Evolutionary conservation across 768 basidiomycete species (phyloP), one percentile per base, ranked within the genome.

Genomic region (Tubosaeta sp.): DNA sequence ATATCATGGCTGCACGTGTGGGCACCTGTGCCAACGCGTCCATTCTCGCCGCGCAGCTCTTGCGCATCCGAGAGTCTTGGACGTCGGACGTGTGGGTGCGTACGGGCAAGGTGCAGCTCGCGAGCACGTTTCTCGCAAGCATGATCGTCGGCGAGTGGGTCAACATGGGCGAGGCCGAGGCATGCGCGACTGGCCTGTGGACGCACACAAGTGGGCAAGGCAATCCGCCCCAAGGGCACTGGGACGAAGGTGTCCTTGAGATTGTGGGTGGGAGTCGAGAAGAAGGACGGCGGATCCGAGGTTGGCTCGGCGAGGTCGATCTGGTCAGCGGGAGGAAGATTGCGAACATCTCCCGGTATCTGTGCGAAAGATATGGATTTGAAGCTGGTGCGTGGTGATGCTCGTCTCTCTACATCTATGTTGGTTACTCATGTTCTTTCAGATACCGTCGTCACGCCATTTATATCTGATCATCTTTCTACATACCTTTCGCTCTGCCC

Each of bases 291-390:
- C 72, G 83, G 40, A 83, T 92, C 39, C 76, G 85, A 58, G 80
- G 80, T 4, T 89, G 89, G 87, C 71, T 93, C 6, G 90, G 90
- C n/a, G 87, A 88, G 29, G 90, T 90, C 10, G 87, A 90, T 59
- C 63, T 76, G 30, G 79, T 80, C 11, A 82, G 83, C 39, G 86
- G 81, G 18, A 72, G 82, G 53, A 78, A 82, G 40, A 71, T 78
- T 2, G 87, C 86, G 7, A 82, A 76, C 51, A 73, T 91, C 19
- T 83, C 86, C 2, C 74, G 83, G 61, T 92, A 90, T 61, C 75
- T 91, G 36, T 82, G 83, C 27, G 88, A 91, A 41, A 78, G 90
- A 45, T 92, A 83, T 65, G 87, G 88, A 6, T 90, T 94, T 55
- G 87, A 88, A 54, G 71, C 83, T 56, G 87, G 86, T 87, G 42